phyloP scores from a whole-genome alignment of 2,329 filamentous ascomycete species.

The Neocatenulostroma microsporum region DNA sequence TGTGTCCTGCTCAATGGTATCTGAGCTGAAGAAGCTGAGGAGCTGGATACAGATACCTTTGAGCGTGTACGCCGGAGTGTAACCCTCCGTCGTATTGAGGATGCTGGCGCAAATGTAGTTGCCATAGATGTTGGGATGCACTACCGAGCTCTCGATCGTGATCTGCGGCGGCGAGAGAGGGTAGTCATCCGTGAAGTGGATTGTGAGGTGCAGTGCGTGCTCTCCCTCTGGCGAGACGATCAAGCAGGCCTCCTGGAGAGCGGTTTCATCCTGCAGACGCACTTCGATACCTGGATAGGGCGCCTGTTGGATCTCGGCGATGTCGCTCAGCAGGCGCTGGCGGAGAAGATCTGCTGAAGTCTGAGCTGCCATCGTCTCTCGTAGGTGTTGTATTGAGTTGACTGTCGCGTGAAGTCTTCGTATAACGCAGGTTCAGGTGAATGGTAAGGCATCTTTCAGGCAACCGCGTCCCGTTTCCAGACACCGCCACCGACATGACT shows the following conservation, averaged over 20 bases:
- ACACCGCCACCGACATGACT: too few species aligned
- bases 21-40: slow-evolving; percentile 17
- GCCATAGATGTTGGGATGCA: slow-evolving; percentile 18
- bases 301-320: slow-evolving; percentile 14
- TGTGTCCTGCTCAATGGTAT: slow-evolving; percentile 17
- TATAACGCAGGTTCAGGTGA: too few species aligned
- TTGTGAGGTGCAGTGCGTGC: slow-evolving; percentile 14
- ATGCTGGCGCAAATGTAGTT: slow-evolving; percentile 19
- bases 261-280: slow-evolving; percentile 11
- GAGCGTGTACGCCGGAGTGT: slow-evolving; percentile 19
- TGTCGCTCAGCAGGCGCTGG: slow-evolving; percentile 15
- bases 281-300: slow-evolving; percentile 19
- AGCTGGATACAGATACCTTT: slow-evolving; percentile 22
- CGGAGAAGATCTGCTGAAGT: slow-evolving; percentile 7
- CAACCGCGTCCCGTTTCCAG: too few species aligned
- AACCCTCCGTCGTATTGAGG: slow-evolving; percentile 11
- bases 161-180: slow-evolving; percentile 14
- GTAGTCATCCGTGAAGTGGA: slow-evolving; percentile 12
- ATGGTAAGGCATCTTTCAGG: too few species aligned
- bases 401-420: too few species aligned
- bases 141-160: slow-evolving; percentile 13
- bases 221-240: slow-evolving; percentile 12
- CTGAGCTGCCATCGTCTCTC: too few species aligned
- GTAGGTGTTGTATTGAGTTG: too few species aligned
- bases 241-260: slow-evolving; percentile 15